Base-by-base conservation (phyloP, 305 asterid genomes). In the Rubia tinctorum region DNA sequence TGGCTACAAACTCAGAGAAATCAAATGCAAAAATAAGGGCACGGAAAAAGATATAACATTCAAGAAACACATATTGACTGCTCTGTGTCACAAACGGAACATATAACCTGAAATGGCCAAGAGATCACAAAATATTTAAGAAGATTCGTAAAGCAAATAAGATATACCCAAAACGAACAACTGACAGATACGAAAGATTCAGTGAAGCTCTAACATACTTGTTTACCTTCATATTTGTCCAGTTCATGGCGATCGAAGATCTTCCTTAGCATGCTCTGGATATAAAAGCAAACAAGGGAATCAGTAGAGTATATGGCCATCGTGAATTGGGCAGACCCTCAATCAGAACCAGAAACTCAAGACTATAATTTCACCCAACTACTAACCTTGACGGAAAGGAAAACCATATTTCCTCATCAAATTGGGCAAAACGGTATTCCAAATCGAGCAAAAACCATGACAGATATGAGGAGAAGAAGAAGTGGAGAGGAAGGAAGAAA, bases 61-160 rank as follows among this genome's bases (percentile, higher is more conserved):
- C 53, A 22, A 76, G 76, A 62, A 58, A 77, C 44, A 78, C 91
- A 10, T 85, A 95, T 97, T 1, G 96, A 94, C 75, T 95, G 99
- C 81, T 95, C 98, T 0, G 97, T 88, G 82, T 95, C 99, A 68
- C 98, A 95, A 81, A 95, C 98, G 56, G 92, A 80, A 78, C 99
- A 95, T 43, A 95, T 95, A 76, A 92, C 98, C 99, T 95, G 89
- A 69, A 73, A 75, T 13, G 22, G 47, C 82, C 23, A 78, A 71
- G 43, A 61, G 51, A 14, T 25, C 27, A 14, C 73, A 37, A n/a
- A 63, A 45, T 69, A 64, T n/a, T 63, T 64, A 14, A 12, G 43
- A 37, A 17, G n/a, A 47, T 27, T 27, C 18, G 58, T 3, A 27
- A 2, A 27, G 30, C 30, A 2, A 27, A 27, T 27, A 27, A 27